A percentile compares a stretch with the other conserved stretches of the same genome.
phyloP scores from a whole-genome alignment of 2,329 filamentous ascomycete species.

The Penicillium aurantiogriseum region DNA sequence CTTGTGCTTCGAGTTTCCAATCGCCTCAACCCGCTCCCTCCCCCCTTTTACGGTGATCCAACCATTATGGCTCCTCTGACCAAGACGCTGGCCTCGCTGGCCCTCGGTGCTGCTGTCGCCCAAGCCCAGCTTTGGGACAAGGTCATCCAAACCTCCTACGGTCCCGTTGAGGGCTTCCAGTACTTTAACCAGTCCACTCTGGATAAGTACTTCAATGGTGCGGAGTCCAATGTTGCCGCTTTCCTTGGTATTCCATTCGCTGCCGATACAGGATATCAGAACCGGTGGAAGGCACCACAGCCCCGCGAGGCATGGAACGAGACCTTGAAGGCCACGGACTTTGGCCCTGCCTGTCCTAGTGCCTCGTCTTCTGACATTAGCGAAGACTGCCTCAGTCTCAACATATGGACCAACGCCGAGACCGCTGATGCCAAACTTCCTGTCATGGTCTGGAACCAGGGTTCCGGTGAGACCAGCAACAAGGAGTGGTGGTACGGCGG shows the following conservation, averaged over 20 bases:
- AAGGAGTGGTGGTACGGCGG: conserved; percentile 28
- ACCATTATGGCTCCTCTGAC: conserved; percentile 8
- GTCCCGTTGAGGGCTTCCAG: conserved; percentile 20
- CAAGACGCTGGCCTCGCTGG: conserved; percentile 10
- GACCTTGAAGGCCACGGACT: conserved; percentile 19
- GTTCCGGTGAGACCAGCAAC: conserved; percentile 29
- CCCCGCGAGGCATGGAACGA: conserved; percentile 20
- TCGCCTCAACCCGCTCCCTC: neutral
- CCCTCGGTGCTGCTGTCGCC: conserved; percentile 11
- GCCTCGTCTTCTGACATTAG: conserved; percentile 19
- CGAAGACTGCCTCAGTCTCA: conserved; percentile 35
- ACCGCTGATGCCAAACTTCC: conserved; percentile 24
- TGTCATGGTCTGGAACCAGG: conserved; percentile 33
- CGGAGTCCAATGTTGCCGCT: conserved; percentile 20
- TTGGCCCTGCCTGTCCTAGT: conserved; percentile 21
- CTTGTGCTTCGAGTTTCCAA: neutral
- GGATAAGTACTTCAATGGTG: conserved; percentile 22
- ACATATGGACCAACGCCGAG: conserved; percentile 31
- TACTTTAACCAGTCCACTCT: conserved; percentile 24
- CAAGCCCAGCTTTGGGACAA: conserved; percentile 23
- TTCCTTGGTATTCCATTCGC: conserved; percentile 27
- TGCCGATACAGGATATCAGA: conserved; percentile 26
- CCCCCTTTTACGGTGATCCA: neutral
- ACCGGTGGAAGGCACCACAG: conserved; percentile 27
- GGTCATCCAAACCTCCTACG: conserved; percentile 20